Evolutionary conservation across 495 filamentous ascomycete genomes (phyloP).

Genomic region (Parathielavia appendiculata): DNA sequence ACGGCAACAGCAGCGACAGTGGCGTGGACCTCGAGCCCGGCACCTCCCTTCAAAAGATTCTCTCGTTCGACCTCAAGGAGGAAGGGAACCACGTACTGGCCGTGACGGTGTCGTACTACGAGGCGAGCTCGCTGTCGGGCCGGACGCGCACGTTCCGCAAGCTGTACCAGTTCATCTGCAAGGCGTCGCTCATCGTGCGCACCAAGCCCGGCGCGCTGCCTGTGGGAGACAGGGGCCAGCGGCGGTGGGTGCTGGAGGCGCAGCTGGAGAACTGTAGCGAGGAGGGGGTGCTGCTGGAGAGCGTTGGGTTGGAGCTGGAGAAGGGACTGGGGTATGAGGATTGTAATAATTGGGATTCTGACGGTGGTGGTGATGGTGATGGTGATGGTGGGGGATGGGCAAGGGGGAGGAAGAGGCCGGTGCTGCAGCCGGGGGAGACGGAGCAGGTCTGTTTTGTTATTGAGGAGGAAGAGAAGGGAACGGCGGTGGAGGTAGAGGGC

Average conservation of each 20-base stretch:
- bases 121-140: slow-evolving; percentile 58
- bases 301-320: slow-evolving; percentile 48
- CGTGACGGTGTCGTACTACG: slow-evolving; percentile 89
- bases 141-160: slow-evolving; percentile 86
- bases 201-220: slow-evolving; percentile 71
- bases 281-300: slow-evolving; percentile 56
- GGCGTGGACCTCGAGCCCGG: slow-evolving; percentile 55
- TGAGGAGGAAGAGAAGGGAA: slow-evolving; percentile 56
- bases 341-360: slow-evolving; percentile 47
- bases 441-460: slow-evolving; percentile 88
- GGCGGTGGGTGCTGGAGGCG: slow-evolving; percentile 70
- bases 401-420: slow-evolving; percentile 47
- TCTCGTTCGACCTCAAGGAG: slow-evolving; percentile 83
- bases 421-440: slow-evolving; percentile 78
- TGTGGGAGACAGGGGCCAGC: slow-evolving; percentile 19
- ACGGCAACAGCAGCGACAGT: slow-evolving; percentile 24
- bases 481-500: slow-evolving; percentile 52
- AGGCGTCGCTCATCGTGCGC: slow-evolving; percentile 79
- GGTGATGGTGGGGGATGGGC: slow-evolving; percentile 36
- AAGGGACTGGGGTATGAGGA: slow-evolving; percentile 42
- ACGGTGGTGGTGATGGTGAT: slow-evolving; percentile 27
- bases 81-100: slow-evolving; percentile 89
- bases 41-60: slow-evolving; percentile 74
- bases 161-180: slow-evolving; percentile 92
- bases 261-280: slow-evolving; percentile 91